These are phyloP conservation scores for Arthroderma uncinatum DNA, from an alignment of 2,329 filamentous ascomycete species.

Conservation along the genomic window DNA sequence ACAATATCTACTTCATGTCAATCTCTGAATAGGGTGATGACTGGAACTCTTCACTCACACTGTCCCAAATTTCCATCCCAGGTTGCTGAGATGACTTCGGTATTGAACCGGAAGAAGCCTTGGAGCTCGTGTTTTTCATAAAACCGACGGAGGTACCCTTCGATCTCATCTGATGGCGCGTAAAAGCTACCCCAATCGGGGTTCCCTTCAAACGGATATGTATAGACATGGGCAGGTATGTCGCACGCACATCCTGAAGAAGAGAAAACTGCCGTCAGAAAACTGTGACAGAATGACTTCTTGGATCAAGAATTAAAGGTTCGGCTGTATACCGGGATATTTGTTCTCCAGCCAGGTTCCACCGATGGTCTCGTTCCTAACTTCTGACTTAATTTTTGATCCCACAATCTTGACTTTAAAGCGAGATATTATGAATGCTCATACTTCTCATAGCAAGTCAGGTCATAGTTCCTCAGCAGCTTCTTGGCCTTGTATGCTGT, in stretches of 20 bases:
- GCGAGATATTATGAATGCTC: constrained; percentile 45
- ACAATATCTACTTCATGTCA: background rate
- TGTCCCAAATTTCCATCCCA: constrained; percentile 42
- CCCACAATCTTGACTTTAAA: constrained; percentile 35
- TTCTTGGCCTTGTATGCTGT: constrained; percentile 55
- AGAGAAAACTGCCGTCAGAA: background rate
- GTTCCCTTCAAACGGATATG: constrained; percentile 41
- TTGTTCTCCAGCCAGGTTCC: constrained; percentile 39
- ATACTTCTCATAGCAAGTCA: constrained; percentile 60
- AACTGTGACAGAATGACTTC: background rate
- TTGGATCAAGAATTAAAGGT: background rate
- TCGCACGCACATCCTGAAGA: constrained; percentile 41
- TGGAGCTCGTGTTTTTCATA: constrained; percentile 56
- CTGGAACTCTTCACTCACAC: constrained; percentile 29
- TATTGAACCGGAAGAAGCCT: constrained; percentile 44
- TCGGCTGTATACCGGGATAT: background rate
- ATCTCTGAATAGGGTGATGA: background rate
- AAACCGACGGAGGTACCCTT: constrained; percentile 53
- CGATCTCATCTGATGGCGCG: constrained; percentile 55
- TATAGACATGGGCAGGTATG: constrained; percentile 58
- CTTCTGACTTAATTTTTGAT: constrained; percentile 36
- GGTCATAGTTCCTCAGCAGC: constrained; percentile 56
- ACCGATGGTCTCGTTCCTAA: constrained; percentile 37
- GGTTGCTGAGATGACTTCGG: constrained; percentile 43
- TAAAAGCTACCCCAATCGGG: constrained; percentile 31